Evolutionary conservation across 2,329 filamentous ascomycete genomes (phyloP).

Genomic region (Sclerotinia trifoliorum): DNA sequence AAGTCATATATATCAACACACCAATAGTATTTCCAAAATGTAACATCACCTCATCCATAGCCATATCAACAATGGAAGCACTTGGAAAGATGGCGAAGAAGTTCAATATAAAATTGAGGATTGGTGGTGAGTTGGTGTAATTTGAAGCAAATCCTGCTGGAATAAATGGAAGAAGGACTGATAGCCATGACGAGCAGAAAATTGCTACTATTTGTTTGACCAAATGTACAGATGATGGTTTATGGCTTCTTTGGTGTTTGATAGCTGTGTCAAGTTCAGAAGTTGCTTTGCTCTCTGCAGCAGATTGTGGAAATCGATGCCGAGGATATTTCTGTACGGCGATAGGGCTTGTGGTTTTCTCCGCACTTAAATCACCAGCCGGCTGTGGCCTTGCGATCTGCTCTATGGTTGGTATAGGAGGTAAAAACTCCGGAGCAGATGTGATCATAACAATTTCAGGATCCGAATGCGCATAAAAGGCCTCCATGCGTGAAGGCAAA

Average conservation of each 20-base stretch:
- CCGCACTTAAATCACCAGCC: background rate
- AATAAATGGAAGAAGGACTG: conserved; percentile 71
- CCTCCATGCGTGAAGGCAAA: background rate
- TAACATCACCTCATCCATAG: conserved; percentile 82
- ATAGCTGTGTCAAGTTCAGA: background rate
- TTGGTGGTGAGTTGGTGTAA: conserved; percentile 56
- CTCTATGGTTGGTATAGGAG: background rate
- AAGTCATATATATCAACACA: conserved; percentile 81
- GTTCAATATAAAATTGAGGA: conserved; percentile 78
- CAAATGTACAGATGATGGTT: background rate
- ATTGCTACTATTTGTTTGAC: conserved; percentile 44
- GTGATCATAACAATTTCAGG: background rate
- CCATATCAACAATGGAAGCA: conserved; percentile 79
- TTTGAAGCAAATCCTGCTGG: conserved; percentile 74
- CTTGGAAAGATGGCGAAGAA: conserved; percentile 88
- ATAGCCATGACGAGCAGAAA: conserved; percentile 78
- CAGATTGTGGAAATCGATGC: background rate
- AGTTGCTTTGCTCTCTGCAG: background rate
- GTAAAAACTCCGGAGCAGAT: background rate
- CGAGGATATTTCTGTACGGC: background rate
- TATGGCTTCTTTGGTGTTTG: background rate
- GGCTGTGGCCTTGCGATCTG: background rate
- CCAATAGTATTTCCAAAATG: conserved; percentile 78
- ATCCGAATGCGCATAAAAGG: background rate
- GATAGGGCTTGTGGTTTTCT: no score